These are phyloP conservation scores for Claviceps capensis DNA, from an alignment of 2,329 filamentous ascomycete genomes.

Conservation along the genomic window DNA sequence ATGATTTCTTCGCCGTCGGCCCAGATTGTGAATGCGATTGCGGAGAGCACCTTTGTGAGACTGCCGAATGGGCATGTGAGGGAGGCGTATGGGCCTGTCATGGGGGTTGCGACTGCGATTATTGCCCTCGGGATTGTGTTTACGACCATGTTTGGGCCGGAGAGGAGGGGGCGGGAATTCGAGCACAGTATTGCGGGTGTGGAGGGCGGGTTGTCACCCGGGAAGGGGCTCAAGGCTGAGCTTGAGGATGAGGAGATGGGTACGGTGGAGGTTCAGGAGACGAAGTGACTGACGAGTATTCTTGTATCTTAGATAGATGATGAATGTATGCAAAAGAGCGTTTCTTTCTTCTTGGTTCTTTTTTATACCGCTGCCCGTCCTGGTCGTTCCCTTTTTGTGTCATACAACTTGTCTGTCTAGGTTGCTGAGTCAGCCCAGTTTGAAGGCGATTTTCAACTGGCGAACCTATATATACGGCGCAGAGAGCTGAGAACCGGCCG, in stretches of 20 bases:
- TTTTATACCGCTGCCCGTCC: not conserved
- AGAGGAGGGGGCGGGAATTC: slow-evolving; percentile 59
- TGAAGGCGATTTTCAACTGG: too few species aligned
- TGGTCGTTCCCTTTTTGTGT: not conserved
- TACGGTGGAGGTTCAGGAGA: slow-evolving; percentile 7
- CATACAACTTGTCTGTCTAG: too few species aligned
- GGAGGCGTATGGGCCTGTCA: slow-evolving; percentile 59
- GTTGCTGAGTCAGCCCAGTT: too few species aligned
- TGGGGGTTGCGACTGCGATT: slow-evolving; percentile 65
- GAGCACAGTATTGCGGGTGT: slow-evolving; percentile 38
- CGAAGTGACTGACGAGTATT: not conserved
- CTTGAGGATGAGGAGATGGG: slow-evolving; percentile 19
- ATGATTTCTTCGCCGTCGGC: slow-evolving; percentile 60
- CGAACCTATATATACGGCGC: too few species aligned
- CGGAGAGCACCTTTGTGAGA: slow-evolving; percentile 46
- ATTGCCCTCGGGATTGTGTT: slow-evolving; percentile 56
- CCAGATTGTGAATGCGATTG: slow-evolving; percentile 64
- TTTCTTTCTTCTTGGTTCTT: not conserved
- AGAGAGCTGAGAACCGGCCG: too few species aligned
- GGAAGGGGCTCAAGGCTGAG: slow-evolving; percentile 16
- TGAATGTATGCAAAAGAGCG: not conserved
- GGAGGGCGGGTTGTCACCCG: slow-evolving; percentile 10
- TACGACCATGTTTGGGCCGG: slow-evolving; percentile 57
- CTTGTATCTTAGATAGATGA: not conserved
- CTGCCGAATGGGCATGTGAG: slow-evolving; percentile 40